Conservation (phyloP, 192 early-diverging fungal genomes). For the Dispira parvispora region DNA sequence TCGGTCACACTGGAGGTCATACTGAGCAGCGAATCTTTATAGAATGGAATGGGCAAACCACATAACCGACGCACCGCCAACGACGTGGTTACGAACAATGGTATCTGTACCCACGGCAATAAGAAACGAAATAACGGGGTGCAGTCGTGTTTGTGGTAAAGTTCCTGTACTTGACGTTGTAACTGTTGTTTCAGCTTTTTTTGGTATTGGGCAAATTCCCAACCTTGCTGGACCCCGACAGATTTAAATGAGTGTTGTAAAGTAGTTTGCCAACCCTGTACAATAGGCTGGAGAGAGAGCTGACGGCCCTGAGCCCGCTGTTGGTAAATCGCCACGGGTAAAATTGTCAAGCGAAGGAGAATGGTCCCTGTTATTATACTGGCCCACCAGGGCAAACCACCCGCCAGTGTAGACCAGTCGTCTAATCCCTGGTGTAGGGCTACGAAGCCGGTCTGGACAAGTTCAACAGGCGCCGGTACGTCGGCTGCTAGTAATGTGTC, state of each 20-base stretch:
- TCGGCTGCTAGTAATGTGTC: too few species aligned
- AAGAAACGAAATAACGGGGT: conserved; percentile 38
- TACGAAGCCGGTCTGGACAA: too few species aligned
- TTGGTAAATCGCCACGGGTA: conserved; percentile 43
- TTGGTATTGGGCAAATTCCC: conserved; percentile 27
- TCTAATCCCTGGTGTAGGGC: too few species aligned
- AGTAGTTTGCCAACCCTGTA: conserved; percentile 28
- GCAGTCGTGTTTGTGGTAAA: conserved; percentile 43
- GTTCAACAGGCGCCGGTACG: too few species aligned
- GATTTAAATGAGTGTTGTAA: conserved; percentile 24
- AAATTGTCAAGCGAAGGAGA: conserved; percentile 26
- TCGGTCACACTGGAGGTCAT: conserved; percentile 21
- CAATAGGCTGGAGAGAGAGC: conserved; percentile 28
- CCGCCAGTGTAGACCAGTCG: too few species aligned
- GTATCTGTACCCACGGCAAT: conserved; percentile 59
- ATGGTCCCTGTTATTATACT: conserved; percentile 31
- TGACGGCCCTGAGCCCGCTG: conserved; percentile 28
- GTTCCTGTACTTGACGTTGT: conserved; percentile 19
- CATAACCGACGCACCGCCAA: conserved; percentile 47
- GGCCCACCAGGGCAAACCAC: conserved; percentile 36
- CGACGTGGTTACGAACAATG: conserved; percentile 50
- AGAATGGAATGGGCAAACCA: conserved; percentile 34
- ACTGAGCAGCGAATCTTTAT: conserved; percentile 14
- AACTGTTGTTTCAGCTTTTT: conserved; percentile 29
- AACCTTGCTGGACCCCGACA: conserved; percentile 20